A percentile compares a stretch with the other conserved stretches of the same genome.
phyloP scores from a whole-genome alignment of 257 asterid genomes.

The Ocimum tenuiflorum region DNA sequence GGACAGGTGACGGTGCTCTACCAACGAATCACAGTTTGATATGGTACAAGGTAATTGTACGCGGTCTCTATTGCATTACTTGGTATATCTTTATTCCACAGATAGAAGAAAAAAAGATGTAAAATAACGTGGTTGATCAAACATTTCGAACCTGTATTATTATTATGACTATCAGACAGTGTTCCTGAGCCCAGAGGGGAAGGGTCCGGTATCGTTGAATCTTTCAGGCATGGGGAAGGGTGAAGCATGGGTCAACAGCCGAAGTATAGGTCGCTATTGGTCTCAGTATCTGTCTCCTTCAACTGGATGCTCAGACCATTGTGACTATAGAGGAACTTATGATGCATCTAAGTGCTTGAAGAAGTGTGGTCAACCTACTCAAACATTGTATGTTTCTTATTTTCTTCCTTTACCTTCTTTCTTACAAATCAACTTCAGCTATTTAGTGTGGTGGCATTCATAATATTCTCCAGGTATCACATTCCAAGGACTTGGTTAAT shows the following conservation, averaged over 20 bases:
- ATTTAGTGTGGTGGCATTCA: no score
- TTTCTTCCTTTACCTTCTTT: not conserved
- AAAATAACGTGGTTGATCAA: no score
- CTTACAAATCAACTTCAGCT: no score
- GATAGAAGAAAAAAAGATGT: no score
- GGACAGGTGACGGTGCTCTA: conserved; percentile 35
- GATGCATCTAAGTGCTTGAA: conserved; percentile 56
- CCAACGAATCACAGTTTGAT: conserved; percentile 53
- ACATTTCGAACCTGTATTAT: no score
- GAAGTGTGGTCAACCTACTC: conserved; percentile 80
- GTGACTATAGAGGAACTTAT: conserved; percentile 73
- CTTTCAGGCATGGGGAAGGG: conserved; percentile 78
- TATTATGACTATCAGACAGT: conserved; percentile 39
- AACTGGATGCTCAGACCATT: conserved; percentile 53
- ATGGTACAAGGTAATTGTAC: conserved; percentile 87
- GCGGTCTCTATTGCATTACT: no score
- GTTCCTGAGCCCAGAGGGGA: conserved; percentile 56
- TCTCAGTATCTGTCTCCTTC: conserved; percentile 63
- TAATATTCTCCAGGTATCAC: conserved; percentile 42
- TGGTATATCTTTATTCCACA: no score
- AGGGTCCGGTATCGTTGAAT: conserved; percentile 47
- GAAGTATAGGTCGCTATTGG: conserved; percentile 68
- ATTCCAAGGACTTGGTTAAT: conserved; percentile 68
- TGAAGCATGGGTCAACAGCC: conserved; percentile 69
- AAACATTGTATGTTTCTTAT: conserved; percentile 43